Base-by-base conservation (phyloP, 2,329 filamentous ascomycete genomes). In the Arachnomyces sp. region DNA sequence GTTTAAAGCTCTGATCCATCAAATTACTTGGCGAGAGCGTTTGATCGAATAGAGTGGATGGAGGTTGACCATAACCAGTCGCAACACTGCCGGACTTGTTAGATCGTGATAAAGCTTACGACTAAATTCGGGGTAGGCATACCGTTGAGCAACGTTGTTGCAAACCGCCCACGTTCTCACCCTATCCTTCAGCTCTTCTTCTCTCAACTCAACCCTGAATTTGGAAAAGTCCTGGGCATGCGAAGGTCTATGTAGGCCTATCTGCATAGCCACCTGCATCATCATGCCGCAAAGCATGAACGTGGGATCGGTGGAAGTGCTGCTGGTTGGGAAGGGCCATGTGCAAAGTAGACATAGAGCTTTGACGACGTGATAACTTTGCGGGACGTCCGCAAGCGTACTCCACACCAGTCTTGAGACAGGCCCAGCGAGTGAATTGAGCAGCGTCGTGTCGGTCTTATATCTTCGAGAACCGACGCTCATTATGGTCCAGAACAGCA, bases 401-500 rank as follows among this genome's bases (percentile, higher is more conserved):
- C 73, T 74, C 77, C 78, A 82, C 11, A 81, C 68, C 40, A 80
- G 59, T 44, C 75, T 67, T 29, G 69, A 74, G 43, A 80, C 61
- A 2, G 77, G 77, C 3, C 60, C 65, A n/a, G 65, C 54, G 9
- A 72, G 59, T 51, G 56, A 75, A 39, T 69, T 71, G 36, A 82
- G 64, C 16, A 82, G 61, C 9, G 63, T 65, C 0, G 71, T 63
- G 45, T 80, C 76, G 6, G 63, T 56, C 13, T 70, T 68, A 45
- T 75, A 82, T 36, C 78, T 73, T 29, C 80, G 73, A 28, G 77
- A 73, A 8, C 78, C 78, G 30, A 81, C 71, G 29, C 74, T 73
- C 33, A 82, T 67, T 35, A 83, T 77, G 17, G 77, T 77, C 80
- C 80, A 84, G 57, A 82, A 82, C n/a, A 83, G 67, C 4, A 84